Percentiles rank a stretch among this genome's conserved stretches.
Conservation (phyloP, 352 stramenopile genomes). For the Phytophthora constricta region DNA sequence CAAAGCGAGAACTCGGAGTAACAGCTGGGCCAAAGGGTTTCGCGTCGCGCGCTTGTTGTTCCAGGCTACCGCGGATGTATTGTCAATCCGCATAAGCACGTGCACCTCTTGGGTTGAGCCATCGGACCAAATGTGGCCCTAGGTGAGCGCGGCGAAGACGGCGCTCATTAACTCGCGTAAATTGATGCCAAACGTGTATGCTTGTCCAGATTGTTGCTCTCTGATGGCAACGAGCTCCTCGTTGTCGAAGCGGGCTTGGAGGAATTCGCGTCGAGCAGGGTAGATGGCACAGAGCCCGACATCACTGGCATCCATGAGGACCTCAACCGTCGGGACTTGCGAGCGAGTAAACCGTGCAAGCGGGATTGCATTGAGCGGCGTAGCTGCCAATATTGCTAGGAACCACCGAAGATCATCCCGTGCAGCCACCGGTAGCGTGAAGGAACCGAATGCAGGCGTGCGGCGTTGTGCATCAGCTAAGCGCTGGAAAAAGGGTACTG, state of each 20-base stretch:
- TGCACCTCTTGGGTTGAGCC: neutral
- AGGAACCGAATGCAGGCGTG: neutral
- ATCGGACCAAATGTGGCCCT: neutral
- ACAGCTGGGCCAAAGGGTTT: neutral
- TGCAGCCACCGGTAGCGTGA: neutral
- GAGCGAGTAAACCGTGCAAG: conserved; percentile 2
- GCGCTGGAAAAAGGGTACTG: conserved; percentile 17
- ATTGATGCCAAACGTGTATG: conserved; percentile 7
- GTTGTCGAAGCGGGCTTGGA: conserved; percentile 1
- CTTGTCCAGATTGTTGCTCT: neutral
- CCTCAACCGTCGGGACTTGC: neutral
- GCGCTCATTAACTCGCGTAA: conserved; percentile 13
- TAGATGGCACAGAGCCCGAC: conserved; percentile 5
- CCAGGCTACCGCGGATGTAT: conserved; percentile 7
- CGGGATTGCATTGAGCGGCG: conserved; percentile 1
- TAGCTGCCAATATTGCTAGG: neutral
- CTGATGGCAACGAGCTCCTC: neutral
- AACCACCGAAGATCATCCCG: conserved; percentile 14
- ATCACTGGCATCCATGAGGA: conserved; percentile 20
- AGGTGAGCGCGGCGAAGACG: neutral
- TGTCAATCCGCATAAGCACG: conserved; percentile 12
- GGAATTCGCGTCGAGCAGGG: neutral
- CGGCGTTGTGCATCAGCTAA: neutral
- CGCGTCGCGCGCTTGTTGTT: neutral
- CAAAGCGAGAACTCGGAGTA: neutral